Base-by-base conservation (phyloP, 2,329 filamentous ascomycete species). In the Coniochaeta pulveracea region DNA sequence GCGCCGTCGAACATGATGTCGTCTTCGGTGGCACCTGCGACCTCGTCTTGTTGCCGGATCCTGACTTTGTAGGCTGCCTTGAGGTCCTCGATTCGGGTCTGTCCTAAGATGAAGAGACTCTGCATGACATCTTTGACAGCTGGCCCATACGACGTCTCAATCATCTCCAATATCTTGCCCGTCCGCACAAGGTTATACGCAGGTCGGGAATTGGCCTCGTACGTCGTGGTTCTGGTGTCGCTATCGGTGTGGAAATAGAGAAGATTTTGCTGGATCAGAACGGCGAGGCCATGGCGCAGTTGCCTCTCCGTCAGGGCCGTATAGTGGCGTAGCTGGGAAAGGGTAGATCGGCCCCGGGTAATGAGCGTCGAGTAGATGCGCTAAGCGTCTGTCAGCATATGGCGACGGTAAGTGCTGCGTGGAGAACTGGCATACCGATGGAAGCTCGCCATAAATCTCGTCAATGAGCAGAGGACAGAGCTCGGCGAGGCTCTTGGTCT, bases 381-480 rank as follows among this genome's bases (percentile, higher is more conserved):
- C 88, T 96, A 50, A 23, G 38, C 10, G 10, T 19, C 11, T 14
- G 35, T 42, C 28, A 39, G 39, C 26, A 24, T 19, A 18, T 26
- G 26, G 17, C 17, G 14, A 26, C 26, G 24, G 24, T 5, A 23
- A 21, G 14, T 14, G 16, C 14, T 30, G 17, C 33, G 15, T n/a
- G 18, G 4, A 38, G 19, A 27, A 14, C 19, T 34, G 22, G 64
- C 80, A 50, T 81, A 95, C 89, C 54, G 85, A 85, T 41, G 86
- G 85, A 38, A 96, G 76, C 61, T 93, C 84, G 52, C 91, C 91
- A 57, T 91, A 89, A 38, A 84, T 70, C 54, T 95, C 86, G 52
- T 86, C 78, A 42, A 96, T 80, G 42, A 95, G 72, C 54, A 93
- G 76, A 63, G 80, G 74, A 66, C 85, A 94, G 52, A 96, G 83